Conservation (phyloP, 345 rosid species). For the Eucalyptus marginata region DNA sequence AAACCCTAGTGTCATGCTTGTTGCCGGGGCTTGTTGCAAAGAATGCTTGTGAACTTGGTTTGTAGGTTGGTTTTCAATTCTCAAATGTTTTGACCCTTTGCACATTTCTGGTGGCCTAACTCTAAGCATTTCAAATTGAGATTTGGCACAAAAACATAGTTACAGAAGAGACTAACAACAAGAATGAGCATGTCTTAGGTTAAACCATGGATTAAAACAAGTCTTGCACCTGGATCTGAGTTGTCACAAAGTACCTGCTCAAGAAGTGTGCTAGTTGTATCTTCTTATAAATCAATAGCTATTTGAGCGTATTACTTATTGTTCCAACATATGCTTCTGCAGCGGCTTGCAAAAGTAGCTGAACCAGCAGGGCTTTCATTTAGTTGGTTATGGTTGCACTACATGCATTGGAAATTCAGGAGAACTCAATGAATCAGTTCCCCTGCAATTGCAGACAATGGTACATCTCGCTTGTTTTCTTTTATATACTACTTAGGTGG, state of each 20-base stretch:
- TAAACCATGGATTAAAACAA: conserved; percentile 84
- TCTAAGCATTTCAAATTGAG: neutral
- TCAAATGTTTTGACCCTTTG: neutral
- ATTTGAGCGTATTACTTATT: neutral
- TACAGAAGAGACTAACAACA: neutral
- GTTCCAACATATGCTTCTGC: neutral
- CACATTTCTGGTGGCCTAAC: neutral
- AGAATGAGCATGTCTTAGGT: conserved; percentile 20
- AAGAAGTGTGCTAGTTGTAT: conserved; percentile 26
- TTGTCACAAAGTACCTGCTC: conserved; percentile 57
- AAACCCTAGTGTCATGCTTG: conserved; percentile 84
- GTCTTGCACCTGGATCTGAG: conserved; percentile 83
- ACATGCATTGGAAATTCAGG: conserved; percentile 82
- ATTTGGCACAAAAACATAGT: neutral
- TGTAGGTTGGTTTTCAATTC: conserved; percentile 33
- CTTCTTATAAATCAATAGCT: neutral
- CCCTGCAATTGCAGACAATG: conserved; percentile 55
- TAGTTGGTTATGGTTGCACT: conserved; percentile 82
- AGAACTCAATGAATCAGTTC: conserved; percentile 51
- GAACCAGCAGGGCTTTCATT: conserved; percentile 54
- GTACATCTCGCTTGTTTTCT: conserved; percentile 1
- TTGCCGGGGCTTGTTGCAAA: conserved; percentile 73
- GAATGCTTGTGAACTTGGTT: conserved; percentile 62
- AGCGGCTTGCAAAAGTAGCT: conserved; percentile 66
- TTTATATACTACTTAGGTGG: neutral